Conservation (phyloP, 306 rosid genomes). For the Vigna nakashimae region DNA sequence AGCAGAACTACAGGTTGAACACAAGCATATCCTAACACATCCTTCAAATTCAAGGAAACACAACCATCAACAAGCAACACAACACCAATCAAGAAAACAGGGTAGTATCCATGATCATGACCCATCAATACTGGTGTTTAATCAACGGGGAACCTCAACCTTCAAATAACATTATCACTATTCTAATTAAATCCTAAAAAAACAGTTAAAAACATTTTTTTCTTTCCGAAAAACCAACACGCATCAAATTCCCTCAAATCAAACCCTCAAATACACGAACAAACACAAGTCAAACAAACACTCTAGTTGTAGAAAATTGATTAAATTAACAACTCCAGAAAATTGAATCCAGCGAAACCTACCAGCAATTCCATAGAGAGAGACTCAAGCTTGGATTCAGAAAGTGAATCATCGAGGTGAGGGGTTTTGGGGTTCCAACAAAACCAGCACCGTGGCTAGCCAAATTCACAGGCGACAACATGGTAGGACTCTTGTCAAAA, state of each 20-base stretch:
- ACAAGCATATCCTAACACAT: background rate
- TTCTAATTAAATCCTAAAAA: background rate
- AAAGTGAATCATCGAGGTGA: slow-evolving; percentile 54
- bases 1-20: background rate
- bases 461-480: slow-evolving; percentile 80
- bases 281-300: background rate
- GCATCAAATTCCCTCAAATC: background rate
- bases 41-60: slow-evolving; percentile 13
- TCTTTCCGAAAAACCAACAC: background rate
- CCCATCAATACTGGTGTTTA: background rate
- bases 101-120: background rate
- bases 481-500: slow-evolving; percentile 68
- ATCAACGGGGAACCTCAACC: slow-evolving; percentile 1
- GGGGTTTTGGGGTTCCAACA: slow-evolving; percentile 73
- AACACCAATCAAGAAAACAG: background rate
- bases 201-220: background rate
- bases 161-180: background rate
- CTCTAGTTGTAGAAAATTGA: background rate
- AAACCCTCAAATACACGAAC: background rate
- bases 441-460: slow-evolving; percentile 52
- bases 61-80: background rate
- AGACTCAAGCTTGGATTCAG: slow-evolving; percentile 80
- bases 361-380: slow-evolving; percentile 90
- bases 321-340: background rate
- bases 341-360: background rate